These are phyloP conservation scores for Apiospora saccharicola DNA, from an alignment of 2,329 filamentous ascomycete species.

Conservation along the genomic window DNA sequence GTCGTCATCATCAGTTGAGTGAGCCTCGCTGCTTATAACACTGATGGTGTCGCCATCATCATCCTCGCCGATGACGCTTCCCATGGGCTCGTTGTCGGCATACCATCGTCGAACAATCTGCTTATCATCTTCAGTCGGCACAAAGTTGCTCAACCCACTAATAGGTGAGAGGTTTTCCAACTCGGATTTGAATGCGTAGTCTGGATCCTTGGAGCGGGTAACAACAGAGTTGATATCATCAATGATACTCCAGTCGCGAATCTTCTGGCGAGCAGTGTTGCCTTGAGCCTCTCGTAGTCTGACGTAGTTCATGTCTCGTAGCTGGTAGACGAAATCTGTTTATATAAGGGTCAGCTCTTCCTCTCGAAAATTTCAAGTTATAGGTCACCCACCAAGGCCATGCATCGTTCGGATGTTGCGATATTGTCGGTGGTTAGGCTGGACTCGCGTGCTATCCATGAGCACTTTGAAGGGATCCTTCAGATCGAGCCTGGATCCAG, in stretches of 20 bases:
- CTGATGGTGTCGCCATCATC: conserved; percentile 6
- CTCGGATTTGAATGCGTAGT: conserved; percentile 29
- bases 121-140: conserved; percentile 31
- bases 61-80: not conserved
- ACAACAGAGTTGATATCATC: conserved; percentile 42
- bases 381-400: conserved; percentile 43
- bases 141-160: conserved; percentile 29
- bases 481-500: conserved; percentile 3
- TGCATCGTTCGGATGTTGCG: conserved; percentile 51
- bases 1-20: not conserved
- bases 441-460: conserved; percentile 40
- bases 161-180: conserved; percentile 37
- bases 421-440: conserved; percentile 49
- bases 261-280: conserved; percentile 21
- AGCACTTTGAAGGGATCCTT: conserved; percentile 30
- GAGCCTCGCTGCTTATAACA: not conserved
- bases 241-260: conserved; percentile 44
- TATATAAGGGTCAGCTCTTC: not conserved
- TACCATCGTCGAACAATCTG: conserved; percentile 36
- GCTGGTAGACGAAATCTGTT: conserved; percentile 49
- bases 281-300: conserved; percentile 50
- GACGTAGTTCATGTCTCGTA: conserved; percentile 52
- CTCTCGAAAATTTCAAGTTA: not conserved
- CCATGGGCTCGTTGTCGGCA: conserved; percentile 27
- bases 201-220: conserved; percentile 33